Base-by-base conservation (phyloP, 805 yeast species). In the Candida loeiensis region DNA sequence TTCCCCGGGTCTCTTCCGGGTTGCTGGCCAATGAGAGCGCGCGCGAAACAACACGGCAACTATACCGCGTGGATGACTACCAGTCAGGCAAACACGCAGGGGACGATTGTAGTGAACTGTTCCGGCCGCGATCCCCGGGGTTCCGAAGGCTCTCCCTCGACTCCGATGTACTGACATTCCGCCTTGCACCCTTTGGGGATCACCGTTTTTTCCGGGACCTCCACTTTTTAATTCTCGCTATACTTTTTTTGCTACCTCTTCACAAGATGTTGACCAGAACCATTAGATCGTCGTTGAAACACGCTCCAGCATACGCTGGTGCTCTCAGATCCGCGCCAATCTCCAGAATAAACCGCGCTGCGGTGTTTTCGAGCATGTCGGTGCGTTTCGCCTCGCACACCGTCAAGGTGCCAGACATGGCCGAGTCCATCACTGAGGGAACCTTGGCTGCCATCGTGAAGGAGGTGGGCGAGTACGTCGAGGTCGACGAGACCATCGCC, bases 391-490 rank as follows among this genome's bases (percentile, higher is more conserved):
- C 69, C 27, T 63, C 71, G 17, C 61, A 61, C 30, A 50, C 68
- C 36, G 95, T 91, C 39, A 86, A 89, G 64, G 98, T 93, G 16
- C 99, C 99, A 36, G 95, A 87, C 49, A 89, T 93, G 97, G 98
- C 99, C 32, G 99, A 93, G 70, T 90, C 97, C 37, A 83, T 93
- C 59, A 87, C 96, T 30, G 99, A 93, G 66, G 99, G 99, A 61
- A 87, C 98, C 36, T 76, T 93, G 50, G 73, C 86, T 46, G 49
- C 76, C 13, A 82, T 70, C 58, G 69, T 73, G 49, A 83, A 82
- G 60, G 67, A 77, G 46, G 88, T 89, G 46, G 99, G 99, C 50
- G 98, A 91, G 45, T 89, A 68, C 54, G 91, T 91, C 41, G 77
- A 75, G 43, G 79, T 71, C 51, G 98, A 91, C 64, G 98, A 91